Evolutionary conservation across 805 yeast genomes (phyloP).

Genomic region (Metschnikowia borealis): DNA sequence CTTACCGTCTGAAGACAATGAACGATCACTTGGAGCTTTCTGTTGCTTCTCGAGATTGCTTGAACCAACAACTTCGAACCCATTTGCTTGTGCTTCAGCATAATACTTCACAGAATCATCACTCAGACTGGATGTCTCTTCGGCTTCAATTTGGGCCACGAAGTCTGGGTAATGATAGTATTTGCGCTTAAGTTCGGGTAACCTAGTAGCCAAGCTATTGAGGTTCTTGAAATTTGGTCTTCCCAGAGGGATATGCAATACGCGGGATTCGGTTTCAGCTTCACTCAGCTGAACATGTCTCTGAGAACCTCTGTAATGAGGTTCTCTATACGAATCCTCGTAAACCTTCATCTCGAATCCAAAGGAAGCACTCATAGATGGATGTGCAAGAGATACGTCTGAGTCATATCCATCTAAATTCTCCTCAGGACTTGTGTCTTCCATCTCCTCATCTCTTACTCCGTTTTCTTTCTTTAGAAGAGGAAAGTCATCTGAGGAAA

Average conservation of each 20-base stretch:
- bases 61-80: slow-evolving; percentile 1
- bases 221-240: slow-evolving; percentile 39
- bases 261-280: neutral
- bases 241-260: slow-evolving; percentile 43
- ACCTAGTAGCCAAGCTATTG: slow-evolving; percentile 28
- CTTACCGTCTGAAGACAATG: neutral
- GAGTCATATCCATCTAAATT: slow-evolving; percentile 38
- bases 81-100: slow-evolving; percentile 2
- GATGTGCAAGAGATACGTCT: slow-evolving; percentile 50
- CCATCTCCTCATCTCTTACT: neutral
- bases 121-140: neutral
- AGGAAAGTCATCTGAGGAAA: slow-evolving; percentile 33
- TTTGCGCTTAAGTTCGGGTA: slow-evolving; percentile 27
- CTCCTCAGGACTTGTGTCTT: neutral
- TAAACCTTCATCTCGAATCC: slow-evolving; percentile 46
- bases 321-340: slow-evolving; percentile 19
- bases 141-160: slow-evolving; percentile 1
- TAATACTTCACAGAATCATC: neutral
- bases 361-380: slow-evolving; percentile 45
- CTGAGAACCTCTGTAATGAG: neutral
- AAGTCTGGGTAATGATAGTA: slow-evolving; percentile 31
- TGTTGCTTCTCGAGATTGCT: neutral
- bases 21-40: neutral
- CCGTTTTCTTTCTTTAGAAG: slow-evolving; percentile 14
- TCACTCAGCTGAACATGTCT: neutral